Conservation (phyloP, 768 basidiomycete species). For the Rhizopogon vinicolor region DNA sequence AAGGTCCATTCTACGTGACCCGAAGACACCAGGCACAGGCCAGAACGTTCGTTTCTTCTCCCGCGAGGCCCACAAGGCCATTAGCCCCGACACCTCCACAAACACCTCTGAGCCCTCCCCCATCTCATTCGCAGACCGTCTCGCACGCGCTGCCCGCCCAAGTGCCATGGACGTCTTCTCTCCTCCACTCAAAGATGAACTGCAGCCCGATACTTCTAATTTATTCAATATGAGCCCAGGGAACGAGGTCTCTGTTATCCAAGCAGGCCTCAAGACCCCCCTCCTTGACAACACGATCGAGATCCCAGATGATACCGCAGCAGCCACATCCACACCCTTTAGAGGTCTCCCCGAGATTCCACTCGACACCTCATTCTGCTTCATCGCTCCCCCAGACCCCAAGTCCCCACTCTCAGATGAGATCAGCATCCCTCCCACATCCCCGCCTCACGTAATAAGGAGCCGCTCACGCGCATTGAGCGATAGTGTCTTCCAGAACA, state of each 20-base stretch:
- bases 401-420: slow-evolving; percentile 55
- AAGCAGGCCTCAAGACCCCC: slow-evolving; percentile 19
- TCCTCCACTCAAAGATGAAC: slow-evolving; percentile 13
- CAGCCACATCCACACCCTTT: slow-evolving; percentile 6
- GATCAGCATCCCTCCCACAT: slow-evolving; percentile 6
- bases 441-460: slow-evolving; percentile 27
- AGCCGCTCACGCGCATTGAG: slow-evolving; percentile 52
- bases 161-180: slow-evolving; percentile 49
- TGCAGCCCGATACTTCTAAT: slow-evolving; percentile 40
- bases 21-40: slow-evolving; percentile 71
- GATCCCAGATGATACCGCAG: slow-evolving; percentile 20
- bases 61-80: slow-evolving; percentile 58
- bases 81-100: slow-evolving; percentile 60
- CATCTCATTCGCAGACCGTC: slow-evolving; percentile 19
- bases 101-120: slow-evolving; percentile 31
- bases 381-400: slow-evolving; percentile 36
- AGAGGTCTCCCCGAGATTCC: background rate
- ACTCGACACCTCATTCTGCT: slow-evolving; percentile 53
- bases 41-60: slow-evolving; percentile 78
- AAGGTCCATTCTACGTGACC: slow-evolving; percentile 69
- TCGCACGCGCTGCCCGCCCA: slow-evolving; percentile 29
- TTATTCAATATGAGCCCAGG: slow-evolving; percentile 56
- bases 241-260: slow-evolving; percentile 47
- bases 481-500: slow-evolving; percentile 59
- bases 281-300: slow-evolving; percentile 35